phyloP scores from a whole-genome alignment of 495 filamentous ascomycete genomes.

The Trichoderma virens region DNA sequence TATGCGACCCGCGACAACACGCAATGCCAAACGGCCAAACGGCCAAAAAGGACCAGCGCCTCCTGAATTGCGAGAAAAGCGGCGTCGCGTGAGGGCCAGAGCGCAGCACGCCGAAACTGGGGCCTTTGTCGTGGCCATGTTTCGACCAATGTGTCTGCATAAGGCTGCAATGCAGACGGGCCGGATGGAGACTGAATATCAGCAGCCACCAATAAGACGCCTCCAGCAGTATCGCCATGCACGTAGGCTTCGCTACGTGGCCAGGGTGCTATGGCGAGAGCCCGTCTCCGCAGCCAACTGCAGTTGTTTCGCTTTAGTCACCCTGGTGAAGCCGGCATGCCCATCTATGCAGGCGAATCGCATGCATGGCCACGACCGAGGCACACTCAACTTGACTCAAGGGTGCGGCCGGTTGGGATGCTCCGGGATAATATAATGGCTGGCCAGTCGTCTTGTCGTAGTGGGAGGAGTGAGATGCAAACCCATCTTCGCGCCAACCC shows the following conservation, averaged over 20 bases:
- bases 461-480: neutral
- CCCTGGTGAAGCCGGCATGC: neutral
- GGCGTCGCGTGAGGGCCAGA: neutral
- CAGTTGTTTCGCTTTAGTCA: neutral
- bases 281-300: too few species aligned
- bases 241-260: neutral
- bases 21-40: too few species aligned
- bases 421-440: neutral
- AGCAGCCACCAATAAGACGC: neutral
- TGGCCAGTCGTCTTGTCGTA: neutral
- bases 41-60: neutral
- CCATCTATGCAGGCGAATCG: neutral
- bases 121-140: neutral
- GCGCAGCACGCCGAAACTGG: neutral
- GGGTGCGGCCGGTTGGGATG: neutral
- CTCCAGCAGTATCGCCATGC: neutral
- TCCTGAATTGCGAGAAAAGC: neutral
- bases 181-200: neutral
- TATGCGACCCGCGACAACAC: neutral
- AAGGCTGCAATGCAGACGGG: constrained; percentile 4
- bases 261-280: neutral
- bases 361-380: constrained; percentile 1
- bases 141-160: neutral
- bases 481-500: neutral
- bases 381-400: neutral